Evolutionary conservation across 164 flowering plant genomes (phyloP), one percentile per base, ranked within the genome.

Genomic region (Kalanchoe fedtschenkoi): DNA sequence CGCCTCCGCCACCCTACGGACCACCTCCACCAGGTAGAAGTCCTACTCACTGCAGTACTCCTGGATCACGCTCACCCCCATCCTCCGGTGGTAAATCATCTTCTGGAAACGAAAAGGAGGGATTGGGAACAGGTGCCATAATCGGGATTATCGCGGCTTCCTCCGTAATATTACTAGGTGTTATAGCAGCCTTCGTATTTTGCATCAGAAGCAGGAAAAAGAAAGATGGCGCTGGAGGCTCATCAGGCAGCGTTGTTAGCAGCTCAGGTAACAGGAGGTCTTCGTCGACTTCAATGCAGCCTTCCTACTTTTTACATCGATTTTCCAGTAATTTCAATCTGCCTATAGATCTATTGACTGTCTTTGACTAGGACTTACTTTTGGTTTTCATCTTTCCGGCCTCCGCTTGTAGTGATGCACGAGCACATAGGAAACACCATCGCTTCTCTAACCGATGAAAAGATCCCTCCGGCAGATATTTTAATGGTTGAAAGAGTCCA

Each of bases 1-100:
- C 93, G 58, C 95, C 93, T 35, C 91, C 90, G 6, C 96, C 88
- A 22, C 88, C 96, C 41, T 86, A 68, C 69, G 74, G 72, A 24
- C 62, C 95, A 62, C 95, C 96, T 66, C 90, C 96, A 60, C 83
- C 89, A 34, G 72, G 76, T 60, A 78, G 75, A 73, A 69, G 81
- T 57, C 77, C 53, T 59, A 72, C 61, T 34, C 78, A 73, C 41
- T 78, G 51, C 35, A 77, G 66, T 71, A 68, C 47, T 70, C 55
- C 80, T 58, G 73, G 76, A 55, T 68, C 83, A 24, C 69, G 74
- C 34, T n/a, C 69, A 37, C 78, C 47, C 34, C n/a, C 73, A 34
- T 56, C 78, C 0, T 60, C 43, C 37, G 67, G 70, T 76, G 43
- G 77, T 81, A 28, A 54, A 66, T 55, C 56, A 77, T 11, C 56